Base-by-base conservation (phyloP, 2,329 filamentous ascomycete genomes). In the Tolypocladium endophyticum region DNA sequence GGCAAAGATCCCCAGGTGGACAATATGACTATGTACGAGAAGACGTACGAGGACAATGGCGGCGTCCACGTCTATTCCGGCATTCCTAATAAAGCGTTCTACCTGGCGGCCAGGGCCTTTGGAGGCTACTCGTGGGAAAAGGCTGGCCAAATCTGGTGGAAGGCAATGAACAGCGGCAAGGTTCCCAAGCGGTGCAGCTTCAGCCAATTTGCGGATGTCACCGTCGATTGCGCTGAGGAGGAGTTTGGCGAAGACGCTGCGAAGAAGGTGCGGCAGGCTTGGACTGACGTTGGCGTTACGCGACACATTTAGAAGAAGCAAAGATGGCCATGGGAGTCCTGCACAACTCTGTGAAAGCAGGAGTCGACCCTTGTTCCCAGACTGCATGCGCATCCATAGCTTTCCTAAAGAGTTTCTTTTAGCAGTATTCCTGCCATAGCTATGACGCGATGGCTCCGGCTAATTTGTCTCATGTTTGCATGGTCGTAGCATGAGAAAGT, bases 21-120 rank as follows among this genome's bases (percentile, higher is more conserved):
- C 59, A 71, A 80, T 68, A 79, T 82, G 74, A 71, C 70, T 30
- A 65, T 75, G 39, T 81, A 75, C 67, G 68, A 70, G 54, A 63
- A 64, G 0, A 77, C 70, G 3, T 68, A 60, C 4, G 73, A 78
- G 9, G 81, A 83, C 66, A 77, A 80, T 53, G 79, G 79, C 9
- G 82, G 81, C 38, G 80, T 83, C 3, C 81, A 84, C 67, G 70
- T 80, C 56, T 81, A 77, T 69, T 83, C 80, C 7, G 81, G 81
- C 7, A 84, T 85, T 53, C 81, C 81, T 2, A 85, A 84, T 71
- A 75, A 76, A 62, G 81, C 81, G 2, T 85, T 85, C 63, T 81
- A 81, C 64, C 74, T 81, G 12, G 74, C 71, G 14, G 70, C 79
- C 1, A 68, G 72, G 5, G 73, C 70, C 1, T 76, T 84, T 63